These are phyloP conservation scores for Erigeron canadensis DNA, from an alignment of 129 eudicot genomes.

Conservation along the genomic window DNA sequence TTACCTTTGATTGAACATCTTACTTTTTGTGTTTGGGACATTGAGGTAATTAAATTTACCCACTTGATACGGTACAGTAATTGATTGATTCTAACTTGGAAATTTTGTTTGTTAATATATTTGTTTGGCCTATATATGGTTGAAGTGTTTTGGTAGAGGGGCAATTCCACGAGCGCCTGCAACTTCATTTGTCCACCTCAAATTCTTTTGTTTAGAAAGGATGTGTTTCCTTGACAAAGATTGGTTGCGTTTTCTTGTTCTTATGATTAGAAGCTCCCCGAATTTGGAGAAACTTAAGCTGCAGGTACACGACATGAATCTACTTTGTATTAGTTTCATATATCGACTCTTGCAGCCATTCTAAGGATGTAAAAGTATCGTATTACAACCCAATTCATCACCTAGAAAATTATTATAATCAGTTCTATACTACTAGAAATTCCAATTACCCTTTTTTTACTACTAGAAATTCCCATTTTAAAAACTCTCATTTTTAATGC, in stretches of 20 bases:
- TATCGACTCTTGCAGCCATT: background rate
- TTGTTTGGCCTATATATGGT: background rate
- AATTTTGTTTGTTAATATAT: background rate
- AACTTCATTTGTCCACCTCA: background rate
- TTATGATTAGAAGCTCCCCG: conserved; percentile 2
- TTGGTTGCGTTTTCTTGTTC: background rate
- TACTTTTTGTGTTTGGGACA: background rate
- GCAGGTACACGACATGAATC: background rate
- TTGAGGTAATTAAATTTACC: background rate
- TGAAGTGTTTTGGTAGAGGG: background rate
- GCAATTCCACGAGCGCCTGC: background rate
- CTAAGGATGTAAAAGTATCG: background rate
- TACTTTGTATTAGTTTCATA: background rate
- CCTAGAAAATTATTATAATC: too few relatives aligned
- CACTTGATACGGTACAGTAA: background rate
- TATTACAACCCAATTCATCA: too few relatives aligned
- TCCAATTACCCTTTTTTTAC: too few relatives aligned
- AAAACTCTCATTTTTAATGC: too few relatives aligned
- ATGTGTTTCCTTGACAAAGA: background rate
- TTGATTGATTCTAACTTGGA: background rate
- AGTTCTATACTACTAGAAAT: too few relatives aligned
- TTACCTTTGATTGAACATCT: background rate
- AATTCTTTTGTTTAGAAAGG: background rate
- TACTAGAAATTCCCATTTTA: too few relatives aligned
- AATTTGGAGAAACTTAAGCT: background rate